These are phyloP conservation scores for Fusarium xyrophilum DNA, from an alignment of 2,329 filamentous ascomycete species.

Conservation along the genomic window DNA sequence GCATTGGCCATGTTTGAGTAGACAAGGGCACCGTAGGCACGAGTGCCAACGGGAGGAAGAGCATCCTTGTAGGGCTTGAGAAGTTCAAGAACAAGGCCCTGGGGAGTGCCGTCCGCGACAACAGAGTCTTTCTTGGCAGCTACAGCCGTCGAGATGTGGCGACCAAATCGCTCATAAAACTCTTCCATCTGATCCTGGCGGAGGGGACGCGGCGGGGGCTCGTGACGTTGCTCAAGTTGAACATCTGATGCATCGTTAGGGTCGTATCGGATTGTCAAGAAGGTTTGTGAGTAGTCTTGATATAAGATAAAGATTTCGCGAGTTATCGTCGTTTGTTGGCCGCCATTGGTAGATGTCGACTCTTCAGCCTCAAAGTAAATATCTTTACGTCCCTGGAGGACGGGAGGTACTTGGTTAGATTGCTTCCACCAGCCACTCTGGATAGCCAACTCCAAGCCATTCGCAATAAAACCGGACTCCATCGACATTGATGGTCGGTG, in stretches of 20 bases:
- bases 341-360: constrained; percentile 70
- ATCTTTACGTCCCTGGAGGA: constrained; percentile 82
- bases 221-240: constrained; percentile 83
- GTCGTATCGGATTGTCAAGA: constrained; percentile 83
- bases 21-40: constrained; percentile 88
- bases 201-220: constrained; percentile 78
- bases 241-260: constrained; percentile 75
- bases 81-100: constrained; percentile 79
- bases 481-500: constrained; percentile 74
- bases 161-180: constrained; percentile 81
- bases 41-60: constrained; percentile 82
- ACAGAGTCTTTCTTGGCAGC: constrained; percentile 77
- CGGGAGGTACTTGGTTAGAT: constrained; percentile 78
- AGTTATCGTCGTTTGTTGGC: constrained; percentile 73
- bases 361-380: constrained; percentile 85
- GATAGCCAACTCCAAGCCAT: constrained; percentile 80
- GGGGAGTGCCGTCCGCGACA: constrained; percentile 84
- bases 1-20: constrained; percentile 97
- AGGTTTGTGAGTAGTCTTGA: constrained; percentile 94
- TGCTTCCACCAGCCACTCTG: constrained; percentile 88
- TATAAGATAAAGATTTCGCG: constrained; percentile 89
- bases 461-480: constrained; percentile 85
- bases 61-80: constrained; percentile 76
- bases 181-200: constrained; percentile 94
- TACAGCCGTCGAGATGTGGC: constrained; percentile 75